phyloP scores from a whole-genome alignment of 2,329 filamentous ascomycete genomes.

The Botrytis tulipae region DNA sequence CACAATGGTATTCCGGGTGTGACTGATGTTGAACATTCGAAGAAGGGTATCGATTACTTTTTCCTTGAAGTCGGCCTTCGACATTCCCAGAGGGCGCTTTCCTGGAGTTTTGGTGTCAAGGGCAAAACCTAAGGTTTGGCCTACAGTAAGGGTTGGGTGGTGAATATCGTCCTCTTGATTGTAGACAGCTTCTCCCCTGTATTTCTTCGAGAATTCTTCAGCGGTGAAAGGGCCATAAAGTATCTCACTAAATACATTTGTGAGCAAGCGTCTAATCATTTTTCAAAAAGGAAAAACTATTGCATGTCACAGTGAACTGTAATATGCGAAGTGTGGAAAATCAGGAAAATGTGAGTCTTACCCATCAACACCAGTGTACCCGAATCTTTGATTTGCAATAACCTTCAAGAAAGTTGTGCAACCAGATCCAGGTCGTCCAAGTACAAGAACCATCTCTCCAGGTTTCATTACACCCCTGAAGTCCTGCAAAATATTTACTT shows the following conservation, averaged over 20 bases:
- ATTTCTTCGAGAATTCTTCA: slow-evolving; percentile 66
- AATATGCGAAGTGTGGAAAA: neutral
- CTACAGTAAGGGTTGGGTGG: slow-evolving; percentile 78
- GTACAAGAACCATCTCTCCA: slow-evolving; percentile 69
- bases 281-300: neutral
- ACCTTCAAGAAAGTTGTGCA: slow-evolving; percentile 56
- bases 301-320: too few relatives aligned
- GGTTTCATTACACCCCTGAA: slow-evolving; percentile 72
- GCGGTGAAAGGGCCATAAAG: slow-evolving; percentile 72
- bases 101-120: slow-evolving; percentile 81
- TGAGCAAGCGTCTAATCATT: neutral
- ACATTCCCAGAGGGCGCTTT: slow-evolving; percentile 72
- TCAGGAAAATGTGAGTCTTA: neutral
- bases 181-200: slow-evolving; percentile 80
- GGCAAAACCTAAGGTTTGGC: slow-evolving; percentile 82
- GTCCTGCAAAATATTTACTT: slow-evolving; percentile 70
- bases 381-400: slow-evolving; percentile 54
- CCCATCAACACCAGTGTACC: slow-evolving; percentile 52
- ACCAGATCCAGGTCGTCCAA: slow-evolving; percentile 42
- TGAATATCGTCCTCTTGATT: slow-evolving; percentile 86
- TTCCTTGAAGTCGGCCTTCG: slow-evolving; percentile 71
- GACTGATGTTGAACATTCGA: slow-evolving; percentile 92
- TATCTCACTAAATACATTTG: slow-evolving; percentile 58
- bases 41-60: slow-evolving; percentile 72
- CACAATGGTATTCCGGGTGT: slow-evolving; percentile 81